Evolutionary conservation across 345 rosid species (phyloP).

Genomic region (Citrus mangshanensis): DNA sequence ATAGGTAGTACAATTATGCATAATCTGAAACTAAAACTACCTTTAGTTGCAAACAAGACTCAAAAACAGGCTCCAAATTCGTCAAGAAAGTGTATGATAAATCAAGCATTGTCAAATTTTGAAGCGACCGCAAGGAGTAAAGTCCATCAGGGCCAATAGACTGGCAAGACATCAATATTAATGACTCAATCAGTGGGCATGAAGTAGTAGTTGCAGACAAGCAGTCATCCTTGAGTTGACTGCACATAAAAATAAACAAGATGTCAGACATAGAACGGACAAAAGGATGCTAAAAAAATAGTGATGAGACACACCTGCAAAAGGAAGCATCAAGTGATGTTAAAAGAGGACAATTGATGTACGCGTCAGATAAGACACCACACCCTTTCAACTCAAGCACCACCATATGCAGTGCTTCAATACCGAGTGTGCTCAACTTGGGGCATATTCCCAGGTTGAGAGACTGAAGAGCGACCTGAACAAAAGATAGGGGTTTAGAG

Average conservation of each 20-base stretch:
- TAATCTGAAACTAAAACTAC: constrained; percentile 31
- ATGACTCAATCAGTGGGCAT: constrained; percentile 76
- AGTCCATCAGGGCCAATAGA: constrained; percentile 82
- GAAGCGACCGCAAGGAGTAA: constrained; percentile 62
- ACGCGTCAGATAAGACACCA: constrained; percentile 81
- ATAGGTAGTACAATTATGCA: neutral
- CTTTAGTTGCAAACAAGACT: constrained; percentile 82
- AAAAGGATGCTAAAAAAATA: constrained; percentile 10
- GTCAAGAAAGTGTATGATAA: constrained; percentile 88
- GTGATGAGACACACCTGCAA: constrained; percentile 57
- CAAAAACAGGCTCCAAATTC: constrained; percentile 74
- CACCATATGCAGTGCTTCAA: constrained; percentile 80
- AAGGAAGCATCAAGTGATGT: constrained; percentile 94
- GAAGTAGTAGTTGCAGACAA: constrained; percentile 76
- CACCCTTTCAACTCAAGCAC: constrained; percentile 95
- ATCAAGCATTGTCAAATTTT: constrained; percentile 66
- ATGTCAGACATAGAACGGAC: constrained; percentile 11
- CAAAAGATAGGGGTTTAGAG: neutral
- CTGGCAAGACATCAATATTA: constrained; percentile 90
- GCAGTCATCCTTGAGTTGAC: constrained; percentile 89
- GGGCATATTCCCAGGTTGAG: constrained; percentile 96
- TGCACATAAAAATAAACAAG: constrained; percentile 29
- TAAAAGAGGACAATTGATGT: constrained; percentile 73
- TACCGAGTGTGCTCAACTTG: constrained; percentile 63
- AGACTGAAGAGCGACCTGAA: constrained; percentile 83